Evolutionary conservation across 2,329 filamentous ascomycete genomes (phyloP).

Genomic region (Mycocentrospora acerina): DNA sequence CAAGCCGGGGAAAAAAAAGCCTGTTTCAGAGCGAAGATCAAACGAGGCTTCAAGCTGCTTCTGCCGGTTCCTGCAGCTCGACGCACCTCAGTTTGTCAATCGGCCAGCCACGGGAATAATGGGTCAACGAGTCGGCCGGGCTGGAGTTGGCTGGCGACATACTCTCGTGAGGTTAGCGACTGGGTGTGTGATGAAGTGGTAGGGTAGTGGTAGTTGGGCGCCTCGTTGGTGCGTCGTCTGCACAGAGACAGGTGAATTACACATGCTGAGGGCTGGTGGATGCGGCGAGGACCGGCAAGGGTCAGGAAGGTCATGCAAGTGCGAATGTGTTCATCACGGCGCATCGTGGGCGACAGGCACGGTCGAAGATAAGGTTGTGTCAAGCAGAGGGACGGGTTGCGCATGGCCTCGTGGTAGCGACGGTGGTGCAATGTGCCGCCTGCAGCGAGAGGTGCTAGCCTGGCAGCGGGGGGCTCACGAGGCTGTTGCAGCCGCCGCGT

Average conservation of each 20-base stretch:
- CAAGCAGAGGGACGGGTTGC: neutral
- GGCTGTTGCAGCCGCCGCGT: no score
- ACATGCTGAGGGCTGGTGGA: no score
- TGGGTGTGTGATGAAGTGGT: no score
- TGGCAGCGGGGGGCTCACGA: no score
- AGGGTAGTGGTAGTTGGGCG: no score
- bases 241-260: no score
- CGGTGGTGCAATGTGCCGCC: neutral
- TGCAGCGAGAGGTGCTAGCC: no score
- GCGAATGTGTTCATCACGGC: no score
- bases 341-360: no score
- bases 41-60: slow-evolving; percentile 38
- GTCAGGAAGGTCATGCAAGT: no score
- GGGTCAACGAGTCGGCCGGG: slow-evolving; percentile 20
- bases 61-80: slow-evolving; percentile 41
- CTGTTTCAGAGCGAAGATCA: slow-evolving; percentile 43
- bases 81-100: slow-evolving; percentile 21
- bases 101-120: slow-evolving; percentile 27
- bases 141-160: slow-evolving; percentile 13
- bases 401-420: neutral
- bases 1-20: slow-evolving; percentile 15
- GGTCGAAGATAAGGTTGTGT: neutral
- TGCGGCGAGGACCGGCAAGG: no score
- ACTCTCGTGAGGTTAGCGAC: slow-evolving; percentile 11
- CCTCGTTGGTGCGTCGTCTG: no score